A percentile compares a stretch with the other conserved stretches of the same genome.
Evolutionary conservation across 257 asterid species (phyloP).

Genomic region (Orobanche coerulescens): DNA sequence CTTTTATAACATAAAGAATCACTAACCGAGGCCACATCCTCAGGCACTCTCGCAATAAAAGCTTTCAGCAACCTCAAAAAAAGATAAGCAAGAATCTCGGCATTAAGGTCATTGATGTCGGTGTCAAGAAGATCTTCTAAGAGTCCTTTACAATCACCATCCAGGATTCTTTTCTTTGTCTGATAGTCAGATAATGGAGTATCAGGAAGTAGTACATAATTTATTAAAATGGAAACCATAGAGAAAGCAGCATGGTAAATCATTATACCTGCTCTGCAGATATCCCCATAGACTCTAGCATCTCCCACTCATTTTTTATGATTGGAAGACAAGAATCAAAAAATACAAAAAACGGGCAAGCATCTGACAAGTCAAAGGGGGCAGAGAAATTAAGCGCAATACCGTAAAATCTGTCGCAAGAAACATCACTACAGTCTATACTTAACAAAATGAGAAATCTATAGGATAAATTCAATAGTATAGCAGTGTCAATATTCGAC

Average conservation of each 20-base stretch:
- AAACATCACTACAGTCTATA: background rate
- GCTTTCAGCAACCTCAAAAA: constrained; percentile 63
- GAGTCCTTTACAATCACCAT: constrained; percentile 45
- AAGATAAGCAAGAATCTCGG: constrained; percentile 53
- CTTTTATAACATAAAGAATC: constrained; percentile 14
- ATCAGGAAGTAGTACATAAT: constrained; percentile 15
- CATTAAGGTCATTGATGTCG: constrained; percentile 39
- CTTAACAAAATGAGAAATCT: constrained; percentile 10
- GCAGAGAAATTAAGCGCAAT: background rate
- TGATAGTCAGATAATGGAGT: constrained; percentile 26
- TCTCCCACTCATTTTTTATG: constrained; percentile 59
- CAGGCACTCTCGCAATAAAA: constrained; percentile 37
- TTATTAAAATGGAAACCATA: constrained; percentile 5
- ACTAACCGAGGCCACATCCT: constrained; percentile 44
- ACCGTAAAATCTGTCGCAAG: background rate
- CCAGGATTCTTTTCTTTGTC: constrained; percentile 36
- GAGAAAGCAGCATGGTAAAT: constrained; percentile 7
- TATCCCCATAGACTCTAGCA: constrained; percentile 39
- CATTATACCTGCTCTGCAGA: constrained; percentile 42
- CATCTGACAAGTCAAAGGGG: constrained; percentile 33
- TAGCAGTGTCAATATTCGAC: background rate
- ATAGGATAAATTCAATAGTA: constrained; percentile 9
- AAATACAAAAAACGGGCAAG: constrained; percentile 31
- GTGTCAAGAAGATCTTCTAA: constrained; percentile 38
- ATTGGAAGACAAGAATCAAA: constrained; percentile 52